phyloP scores from a whole-genome alignment of 768 basidiomycete species.

The Scleroderma bovista region DNA sequence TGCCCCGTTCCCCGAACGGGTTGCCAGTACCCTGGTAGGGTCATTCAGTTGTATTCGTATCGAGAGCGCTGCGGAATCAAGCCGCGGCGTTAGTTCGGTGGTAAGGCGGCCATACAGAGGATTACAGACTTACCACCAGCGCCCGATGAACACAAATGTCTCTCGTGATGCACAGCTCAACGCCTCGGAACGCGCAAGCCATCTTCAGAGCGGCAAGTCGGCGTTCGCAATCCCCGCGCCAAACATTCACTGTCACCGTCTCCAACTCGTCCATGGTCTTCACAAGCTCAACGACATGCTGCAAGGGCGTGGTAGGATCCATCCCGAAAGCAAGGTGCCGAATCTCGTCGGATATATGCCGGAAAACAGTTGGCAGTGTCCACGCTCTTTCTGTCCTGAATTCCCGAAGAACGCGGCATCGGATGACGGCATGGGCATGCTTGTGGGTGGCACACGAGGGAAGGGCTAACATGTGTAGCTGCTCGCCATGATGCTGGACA shows the following conservation, averaged over 20 bases:
- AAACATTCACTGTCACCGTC: slow-evolving; percentile 49
- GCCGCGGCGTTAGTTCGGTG: slow-evolving; percentile 11
- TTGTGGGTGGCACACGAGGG: slow-evolving; percentile 50
- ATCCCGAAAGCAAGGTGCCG: slow-evolving; percentile 58
- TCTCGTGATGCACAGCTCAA: slow-evolving; percentile 46
- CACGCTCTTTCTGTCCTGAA: slow-evolving; percentile 53
- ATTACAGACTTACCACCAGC: slow-evolving; percentile 39
- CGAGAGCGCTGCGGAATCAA: slow-evolving; percentile 13
- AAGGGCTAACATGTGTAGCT: slow-evolving; percentile 50
- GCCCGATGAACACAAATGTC: slow-evolving; percentile 51
- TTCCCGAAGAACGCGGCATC: slow-evolving; percentile 46
- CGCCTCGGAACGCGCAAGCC: slow-evolving; percentile 57
- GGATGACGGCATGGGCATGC: slow-evolving; percentile 39
- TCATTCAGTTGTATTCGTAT: background rate
- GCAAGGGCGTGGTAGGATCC: slow-evolving; percentile 49
- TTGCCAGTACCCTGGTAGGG: background rate
- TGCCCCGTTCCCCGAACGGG: background rate
- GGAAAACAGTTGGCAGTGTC: slow-evolving; percentile 40
- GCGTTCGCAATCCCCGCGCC: slow-evolving; percentile 46
- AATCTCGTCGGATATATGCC: slow-evolving; percentile 42
- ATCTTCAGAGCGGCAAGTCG: slow-evolving; percentile 53
- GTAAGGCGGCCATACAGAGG: slow-evolving; percentile 4
- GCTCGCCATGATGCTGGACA: slow-evolving; percentile 41
- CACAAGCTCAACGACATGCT: slow-evolving; percentile 50
- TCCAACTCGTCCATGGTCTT: slow-evolving; percentile 40